A percentile compares a stretch with the other conserved stretches of the same genome.
These are phyloP conservation scores for Rhododendron vialii DNA, from an alignment of 148 eudicot species.

Conservation along the genomic window DNA sequence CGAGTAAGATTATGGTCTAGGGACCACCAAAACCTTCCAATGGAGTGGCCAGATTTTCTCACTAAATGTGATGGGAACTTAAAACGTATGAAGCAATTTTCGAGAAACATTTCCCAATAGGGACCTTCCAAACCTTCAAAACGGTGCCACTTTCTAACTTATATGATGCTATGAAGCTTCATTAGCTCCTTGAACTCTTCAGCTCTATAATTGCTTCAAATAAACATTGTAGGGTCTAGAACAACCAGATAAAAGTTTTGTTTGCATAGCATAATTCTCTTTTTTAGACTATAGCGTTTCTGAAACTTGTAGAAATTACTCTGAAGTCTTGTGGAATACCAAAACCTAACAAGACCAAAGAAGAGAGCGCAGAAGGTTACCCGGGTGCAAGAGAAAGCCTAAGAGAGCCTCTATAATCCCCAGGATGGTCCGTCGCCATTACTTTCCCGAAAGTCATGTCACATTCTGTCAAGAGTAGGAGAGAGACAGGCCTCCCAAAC, in stretches of 20 bases:
- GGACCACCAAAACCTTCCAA: neutral
- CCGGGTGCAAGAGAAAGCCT: constrained; percentile 51
- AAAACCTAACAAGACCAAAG: neutral
- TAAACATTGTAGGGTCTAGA: neutral
- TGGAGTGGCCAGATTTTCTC: neutral
- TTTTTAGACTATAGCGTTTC: neutral
- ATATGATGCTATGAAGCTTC: neutral
- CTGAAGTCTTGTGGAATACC: neutral
- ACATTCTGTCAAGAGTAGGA: constrained; percentile 50
- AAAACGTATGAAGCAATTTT: neutral
- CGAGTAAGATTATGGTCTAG: neutral
- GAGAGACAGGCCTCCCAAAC: constrained; percentile 56
- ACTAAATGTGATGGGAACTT: neutral
- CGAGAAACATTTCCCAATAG: neutral
- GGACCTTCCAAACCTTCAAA: neutral
- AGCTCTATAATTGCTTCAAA: neutral
- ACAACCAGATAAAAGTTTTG: neutral
- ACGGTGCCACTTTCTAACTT: neutral
- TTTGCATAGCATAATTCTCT: neutral
- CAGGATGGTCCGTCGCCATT: constrained; percentile 34
- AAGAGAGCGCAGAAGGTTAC: constrained; percentile 23
- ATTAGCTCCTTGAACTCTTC: neutral
- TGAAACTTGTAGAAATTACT: neutral
- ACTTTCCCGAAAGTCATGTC: constrained; percentile 53
- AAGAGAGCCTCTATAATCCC: constrained; percentile 48